Percentiles rank a stretch among this genome's conserved stretches.
These are phyloP conservation scores for Miscanthus sacchariflorus DNA, from an alignment of 202 grass and related monocot genomes.

Conservation along the genomic window DNA sequence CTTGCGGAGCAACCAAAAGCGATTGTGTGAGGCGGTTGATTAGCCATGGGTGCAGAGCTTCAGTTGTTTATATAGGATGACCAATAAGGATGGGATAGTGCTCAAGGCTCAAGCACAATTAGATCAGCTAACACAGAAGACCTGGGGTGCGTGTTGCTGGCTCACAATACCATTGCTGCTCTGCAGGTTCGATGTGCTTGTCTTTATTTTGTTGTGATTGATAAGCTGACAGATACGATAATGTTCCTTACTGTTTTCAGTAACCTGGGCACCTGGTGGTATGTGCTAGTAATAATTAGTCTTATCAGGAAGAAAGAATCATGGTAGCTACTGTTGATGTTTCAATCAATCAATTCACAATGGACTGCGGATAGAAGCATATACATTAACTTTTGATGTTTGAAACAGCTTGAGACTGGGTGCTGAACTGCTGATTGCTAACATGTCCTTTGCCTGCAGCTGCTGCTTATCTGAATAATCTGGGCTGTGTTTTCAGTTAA, in stretches of 20 bases:
- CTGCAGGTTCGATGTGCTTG: not conserved
- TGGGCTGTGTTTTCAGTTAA: not conserved
- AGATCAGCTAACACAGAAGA: not conserved
- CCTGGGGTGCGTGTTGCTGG: not conserved
- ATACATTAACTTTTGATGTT: slow-evolving; percentile 5
- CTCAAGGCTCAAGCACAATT: not conserved
- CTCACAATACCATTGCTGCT: not conserved
- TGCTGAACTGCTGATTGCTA: not conserved
- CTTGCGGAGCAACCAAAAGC: not conserved
- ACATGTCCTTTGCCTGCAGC: not conserved
- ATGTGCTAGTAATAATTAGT: not conserved
- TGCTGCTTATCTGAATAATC: not conserved
- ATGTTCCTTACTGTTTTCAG: not conserved
- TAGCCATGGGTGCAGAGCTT: not conserved
- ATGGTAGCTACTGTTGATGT: not conserved
- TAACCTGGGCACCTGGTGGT: not conserved
- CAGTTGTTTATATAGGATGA: not conserved
- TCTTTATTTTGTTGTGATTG: not conserved
- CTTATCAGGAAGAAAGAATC: not conserved
- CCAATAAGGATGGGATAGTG: slow-evolving; percentile 7
- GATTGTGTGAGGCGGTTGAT: not conserved
- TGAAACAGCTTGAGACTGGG: not conserved
- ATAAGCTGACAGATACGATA: no score
- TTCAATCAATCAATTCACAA: not conserved
- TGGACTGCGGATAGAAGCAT: not conserved